Conservation (phyloP, 352 stramenopile genomes). For the Peronospora belbahrii region DNA sequence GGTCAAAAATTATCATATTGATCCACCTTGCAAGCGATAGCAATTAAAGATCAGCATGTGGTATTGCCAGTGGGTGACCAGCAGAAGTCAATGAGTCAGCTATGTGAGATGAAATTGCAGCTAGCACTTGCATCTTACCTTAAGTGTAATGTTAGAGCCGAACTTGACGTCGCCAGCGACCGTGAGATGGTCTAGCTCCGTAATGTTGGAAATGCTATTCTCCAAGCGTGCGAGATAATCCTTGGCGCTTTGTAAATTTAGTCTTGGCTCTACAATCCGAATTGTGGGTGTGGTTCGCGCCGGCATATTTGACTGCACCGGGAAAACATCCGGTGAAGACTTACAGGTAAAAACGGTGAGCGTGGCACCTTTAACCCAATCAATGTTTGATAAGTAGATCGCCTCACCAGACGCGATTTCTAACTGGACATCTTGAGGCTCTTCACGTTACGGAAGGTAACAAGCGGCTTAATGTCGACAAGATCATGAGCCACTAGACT, state of each 20-base stretch:
- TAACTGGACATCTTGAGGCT: constrained; percentile 93
- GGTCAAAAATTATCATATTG: too few relatives aligned
- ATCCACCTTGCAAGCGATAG: too few relatives aligned
- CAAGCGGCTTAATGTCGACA: constrained; percentile 96
- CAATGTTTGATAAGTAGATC: constrained; percentile 98
- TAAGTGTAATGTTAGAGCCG: constrained; percentile 87
- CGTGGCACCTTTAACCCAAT: constrained; percentile 93
- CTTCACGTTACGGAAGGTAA: constrained; percentile 92
- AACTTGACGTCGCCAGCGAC: constrained; percentile 91
- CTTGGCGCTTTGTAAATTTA: constrained; percentile 85
- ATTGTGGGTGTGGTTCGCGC: constrained; percentile 74
- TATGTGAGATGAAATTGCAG: background rate
- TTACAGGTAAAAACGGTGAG: constrained; percentile 98
- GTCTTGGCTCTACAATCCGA: constrained; percentile 89
- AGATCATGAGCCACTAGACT: constrained; percentile 92
- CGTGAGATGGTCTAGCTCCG: constrained; percentile 90
- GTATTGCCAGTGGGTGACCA: too few relatives aligned
- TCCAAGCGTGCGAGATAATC: constrained; percentile 86
- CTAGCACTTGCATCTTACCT: constrained; percentile 31
- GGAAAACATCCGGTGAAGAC: constrained; percentile 97
- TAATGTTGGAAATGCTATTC: constrained; percentile 87
- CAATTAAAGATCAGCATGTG: too few relatives aligned
- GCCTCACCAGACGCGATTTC: constrained; percentile 95
- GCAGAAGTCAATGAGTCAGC: too few relatives aligned
- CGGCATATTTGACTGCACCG: constrained; percentile 88